These are phyloP conservation scores for Pythium volutum DNA, from an alignment of 352 stramenopile species.

Conservation along the genomic window DNA sequence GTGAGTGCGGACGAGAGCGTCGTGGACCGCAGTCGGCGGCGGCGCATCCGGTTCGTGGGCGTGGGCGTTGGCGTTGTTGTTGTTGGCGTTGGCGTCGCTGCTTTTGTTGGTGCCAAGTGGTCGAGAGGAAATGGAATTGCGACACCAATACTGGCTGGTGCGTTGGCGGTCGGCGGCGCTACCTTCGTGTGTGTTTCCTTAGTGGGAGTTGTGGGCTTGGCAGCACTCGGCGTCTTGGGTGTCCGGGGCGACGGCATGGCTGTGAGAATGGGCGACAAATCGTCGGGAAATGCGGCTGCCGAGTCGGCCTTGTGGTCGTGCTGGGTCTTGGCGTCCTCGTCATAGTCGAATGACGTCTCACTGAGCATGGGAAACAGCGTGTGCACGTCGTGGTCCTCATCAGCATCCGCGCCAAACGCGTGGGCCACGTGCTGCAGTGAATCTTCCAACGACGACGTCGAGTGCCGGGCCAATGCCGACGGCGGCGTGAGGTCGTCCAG, in stretches of 20 bases:
- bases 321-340: constrained; percentile 12
- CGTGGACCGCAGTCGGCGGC: constrained; percentile 17
- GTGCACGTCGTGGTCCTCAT: constrained; percentile 23
- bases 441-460: constrained; percentile 41
- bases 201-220: neutral
- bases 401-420: constrained; percentile 25
- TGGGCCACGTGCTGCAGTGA: constrained; percentile 38
- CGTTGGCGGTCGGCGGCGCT: neutral
- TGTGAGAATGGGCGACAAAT: constrained; percentile 58
- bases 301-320: constrained; percentile 11
- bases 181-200: neutral
- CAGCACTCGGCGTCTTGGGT: neutral
- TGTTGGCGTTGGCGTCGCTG: too few relatives aligned
- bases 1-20: constrained; percentile 14
- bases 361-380: constrained; percentile 31
- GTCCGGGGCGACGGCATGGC: constrained; percentile 26
- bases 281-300: constrained; percentile 31
- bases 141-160: neutral
- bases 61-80: neutral
- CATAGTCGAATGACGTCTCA: constrained; percentile 38
- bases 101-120: neutral
- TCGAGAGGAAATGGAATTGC: constrained; percentile 14
- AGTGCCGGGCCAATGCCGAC: neutral
- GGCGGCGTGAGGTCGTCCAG: constrained; percentile 22
- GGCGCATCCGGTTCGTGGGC: constrained; percentile 11